These are phyloP conservation scores for Aspergillus persii DNA, from an alignment of 2,329 filamentous ascomycete genomes.

Conservation along the genomic window DNA sequence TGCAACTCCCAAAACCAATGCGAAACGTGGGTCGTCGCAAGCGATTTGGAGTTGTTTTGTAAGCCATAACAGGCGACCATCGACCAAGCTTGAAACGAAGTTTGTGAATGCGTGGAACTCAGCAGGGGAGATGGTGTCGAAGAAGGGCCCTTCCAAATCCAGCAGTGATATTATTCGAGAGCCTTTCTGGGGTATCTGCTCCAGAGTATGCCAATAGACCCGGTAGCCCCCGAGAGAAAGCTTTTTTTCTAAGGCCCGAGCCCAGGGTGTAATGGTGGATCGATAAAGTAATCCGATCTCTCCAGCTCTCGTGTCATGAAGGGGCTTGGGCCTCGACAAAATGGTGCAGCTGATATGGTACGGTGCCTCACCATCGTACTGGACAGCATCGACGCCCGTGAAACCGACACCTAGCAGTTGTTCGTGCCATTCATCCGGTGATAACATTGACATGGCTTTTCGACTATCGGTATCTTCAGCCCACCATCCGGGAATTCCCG, in stretches of 20 bases:
- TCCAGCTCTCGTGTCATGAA: too few relatives aligned
- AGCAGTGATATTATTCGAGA: too few relatives aligned
- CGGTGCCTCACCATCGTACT: slow-evolving; percentile 9
- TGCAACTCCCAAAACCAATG: slow-evolving; percentile 8
- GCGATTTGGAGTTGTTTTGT: slow-evolving; percentile 7
- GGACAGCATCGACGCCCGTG: slow-evolving; percentile 10
- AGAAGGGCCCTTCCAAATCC: slow-evolving; percentile 14
- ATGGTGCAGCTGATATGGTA: slow-evolving; percentile 7
- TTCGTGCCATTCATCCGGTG: slow-evolving; percentile 14
- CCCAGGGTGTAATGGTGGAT: too few relatives aligned
- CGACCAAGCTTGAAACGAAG: not conserved
- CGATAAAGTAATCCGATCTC: too few relatives aligned
- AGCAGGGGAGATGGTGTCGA: slow-evolving; percentile 2
- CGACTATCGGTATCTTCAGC: slow-evolving; percentile 20
- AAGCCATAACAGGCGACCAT: slow-evolving; percentile 8
- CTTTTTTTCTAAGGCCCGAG: too few relatives aligned
- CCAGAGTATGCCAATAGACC: too few relatives aligned
- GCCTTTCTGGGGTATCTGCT: slow-evolving; percentile 1
- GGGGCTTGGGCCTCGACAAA: too few relatives aligned
- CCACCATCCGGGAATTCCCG: slow-evolving; percentile 43
- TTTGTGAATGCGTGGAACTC: slow-evolving; percentile 1
- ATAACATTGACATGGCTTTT: slow-evolving; percentile 20
- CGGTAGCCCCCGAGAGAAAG: too few relatives aligned
- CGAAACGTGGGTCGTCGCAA: slow-evolving; percentile 13
- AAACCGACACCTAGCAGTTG: slow-evolving; percentile 21